Base-by-base conservation (phyloP, 2,329 filamentous ascomycete species). In the Alternaria hordeiaustralica region DNA sequence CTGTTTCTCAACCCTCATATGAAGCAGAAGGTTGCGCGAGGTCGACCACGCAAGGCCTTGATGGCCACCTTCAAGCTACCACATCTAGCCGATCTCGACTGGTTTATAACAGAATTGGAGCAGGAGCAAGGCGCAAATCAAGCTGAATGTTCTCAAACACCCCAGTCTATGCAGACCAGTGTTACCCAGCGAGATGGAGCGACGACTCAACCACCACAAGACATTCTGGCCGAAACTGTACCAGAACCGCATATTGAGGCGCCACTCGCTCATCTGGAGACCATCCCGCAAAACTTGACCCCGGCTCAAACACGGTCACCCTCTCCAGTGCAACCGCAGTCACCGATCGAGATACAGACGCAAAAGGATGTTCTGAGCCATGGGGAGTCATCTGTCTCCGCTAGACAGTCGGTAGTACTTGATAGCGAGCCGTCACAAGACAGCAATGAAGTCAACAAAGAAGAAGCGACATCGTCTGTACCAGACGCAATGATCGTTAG, bases 1-100 rank as follows among this genome's bases (percentile, higher is more conserved):
- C 57, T 84, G 1, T 83, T 83, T 63, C 72, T 84, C 56, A 80
- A 85, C 61, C 82, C 82, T n/a, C 81, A 80, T 23, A 81, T 81
- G 15, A 82, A 80, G n/a, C 71, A 60, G 49, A 77, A 68, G 61
- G 70, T 70, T 64, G 68, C 44, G 23, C 72, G 74, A 44, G 84
- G 84, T 23, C 77, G 82, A 26, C 82, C 82, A 9, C 75, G 74
- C 15, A 84, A 81, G 59, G 79, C 80, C 9, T 71, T 81, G 21
- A 79, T 85, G 26, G 80, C 78, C 7, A 80, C 83, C 1, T 76
- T 85, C 68, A 84, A 80, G 59, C 77, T 77, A 13, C 47, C 65
- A 15, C 65, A 70, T 7, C 68, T 85, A 10, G 67, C 69, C 20
- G 66, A 75, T 6, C 54, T 82, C 4, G 68, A 72, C 0, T 84